These are phyloP conservation scores for Cercospora beticola DNA, from an alignment of 2,329 filamentous ascomycete genomes.

Conservation along the genomic window DNA sequence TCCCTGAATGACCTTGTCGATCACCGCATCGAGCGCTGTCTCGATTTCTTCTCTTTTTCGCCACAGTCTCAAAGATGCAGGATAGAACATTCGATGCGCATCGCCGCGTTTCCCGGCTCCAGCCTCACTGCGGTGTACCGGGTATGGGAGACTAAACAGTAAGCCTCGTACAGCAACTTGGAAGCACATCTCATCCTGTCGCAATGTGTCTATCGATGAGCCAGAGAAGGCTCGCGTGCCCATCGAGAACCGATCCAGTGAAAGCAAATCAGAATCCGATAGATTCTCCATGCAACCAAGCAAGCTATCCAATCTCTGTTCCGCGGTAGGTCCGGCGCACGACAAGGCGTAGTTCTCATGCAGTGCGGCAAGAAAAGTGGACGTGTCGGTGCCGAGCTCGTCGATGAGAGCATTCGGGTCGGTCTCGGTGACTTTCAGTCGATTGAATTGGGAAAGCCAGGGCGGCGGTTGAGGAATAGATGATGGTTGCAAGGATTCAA, in stretches of 20 bases:
- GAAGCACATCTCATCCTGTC: constrained; percentile 92
- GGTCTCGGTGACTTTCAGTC: constrained; percentile 47
- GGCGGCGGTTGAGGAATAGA: constrained; percentile 46
- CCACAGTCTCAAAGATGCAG: constrained; percentile 80
- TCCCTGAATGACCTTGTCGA: constrained; percentile 13
- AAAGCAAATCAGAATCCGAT: constrained; percentile 84
- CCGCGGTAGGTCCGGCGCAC: constrained; percentile 63
- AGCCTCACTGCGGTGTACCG: constrained; percentile 65
- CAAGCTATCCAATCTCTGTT: constrained; percentile 69
- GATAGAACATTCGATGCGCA: constrained; percentile 89
- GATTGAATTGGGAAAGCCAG: constrained; percentile 47
- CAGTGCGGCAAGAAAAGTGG: constrained; percentile 83
- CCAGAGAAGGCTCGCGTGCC: constrained; percentile 53
- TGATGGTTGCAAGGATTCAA: constrained; percentile 50
- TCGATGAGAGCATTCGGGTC: constrained; percentile 73
- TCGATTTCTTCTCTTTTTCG: constrained; percentile 78
- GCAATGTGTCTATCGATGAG: constrained; percentile 66
- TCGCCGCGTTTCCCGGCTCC: constrained; percentile 48
- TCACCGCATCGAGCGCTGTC: constrained; percentile 68
- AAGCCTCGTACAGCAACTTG: constrained; percentile 86
- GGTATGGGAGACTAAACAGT: constrained; percentile 78
- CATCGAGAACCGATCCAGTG: constrained; percentile 67
- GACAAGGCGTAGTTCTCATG: constrained; percentile 94
- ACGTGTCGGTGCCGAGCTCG: constrained; percentile 87
- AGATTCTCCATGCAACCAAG: constrained; percentile 83